Conservation (phyloP, 108 stramenopile genomes). For the Schizochytrium sp. region DNA sequence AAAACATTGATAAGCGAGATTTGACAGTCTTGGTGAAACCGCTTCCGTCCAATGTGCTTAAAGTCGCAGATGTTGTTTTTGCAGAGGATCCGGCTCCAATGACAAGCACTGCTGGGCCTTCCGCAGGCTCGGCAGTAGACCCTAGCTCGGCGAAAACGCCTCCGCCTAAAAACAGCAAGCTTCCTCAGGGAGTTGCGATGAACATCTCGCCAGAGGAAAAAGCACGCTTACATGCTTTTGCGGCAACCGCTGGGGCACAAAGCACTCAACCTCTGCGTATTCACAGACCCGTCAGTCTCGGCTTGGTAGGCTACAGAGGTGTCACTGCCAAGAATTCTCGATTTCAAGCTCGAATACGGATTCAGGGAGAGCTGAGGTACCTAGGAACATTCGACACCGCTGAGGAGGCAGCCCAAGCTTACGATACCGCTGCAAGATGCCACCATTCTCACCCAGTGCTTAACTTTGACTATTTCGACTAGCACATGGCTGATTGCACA, state of each 20-base stretch:
- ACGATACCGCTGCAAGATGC: not conserved
- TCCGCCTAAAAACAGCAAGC: too few relatives aligned
- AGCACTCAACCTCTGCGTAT: not conserved
- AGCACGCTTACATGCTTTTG: too few relatives aligned
- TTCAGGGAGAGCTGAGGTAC: not conserved
- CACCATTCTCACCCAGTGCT: not conserved
- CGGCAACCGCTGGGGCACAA: too few relatives aligned
- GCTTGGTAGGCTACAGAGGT: not conserved
- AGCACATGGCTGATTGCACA: too few relatives aligned
- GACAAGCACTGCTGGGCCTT: not conserved
- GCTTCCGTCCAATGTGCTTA: too few relatives aligned
- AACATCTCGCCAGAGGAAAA: conserved; percentile 20
- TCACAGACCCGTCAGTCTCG: not conserved
- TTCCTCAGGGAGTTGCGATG: not conserved
- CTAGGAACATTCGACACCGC: conserved; percentile 37
- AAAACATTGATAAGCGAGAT: too few relatives aligned
- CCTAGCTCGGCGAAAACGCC: not conserved
- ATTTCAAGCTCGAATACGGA: conserved; percentile 7
- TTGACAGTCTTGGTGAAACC: too few relatives aligned
- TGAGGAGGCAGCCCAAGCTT: not conserved
- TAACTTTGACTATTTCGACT: not conserved
- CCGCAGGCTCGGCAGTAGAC: not conserved
- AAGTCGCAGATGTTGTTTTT: too few relatives aligned
- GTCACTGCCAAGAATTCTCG: not conserved
- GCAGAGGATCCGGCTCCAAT: too few relatives aligned